phyloP scores from a whole-genome alignment of 1,139 yeast species.

The Suhomyces bokatorum region DNA sequence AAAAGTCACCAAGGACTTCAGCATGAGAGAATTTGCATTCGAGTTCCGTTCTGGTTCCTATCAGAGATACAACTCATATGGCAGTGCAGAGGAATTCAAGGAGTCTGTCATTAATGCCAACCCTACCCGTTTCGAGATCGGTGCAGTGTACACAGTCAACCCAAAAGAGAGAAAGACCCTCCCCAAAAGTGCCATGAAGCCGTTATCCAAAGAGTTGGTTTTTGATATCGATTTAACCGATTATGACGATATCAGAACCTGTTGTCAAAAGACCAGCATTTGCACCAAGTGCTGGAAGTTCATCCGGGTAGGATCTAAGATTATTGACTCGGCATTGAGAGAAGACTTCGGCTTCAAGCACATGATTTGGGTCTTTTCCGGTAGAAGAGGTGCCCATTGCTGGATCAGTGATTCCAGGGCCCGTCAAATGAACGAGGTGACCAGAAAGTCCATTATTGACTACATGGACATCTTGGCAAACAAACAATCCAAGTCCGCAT shows the following conservation, averaged over 20 bases:
- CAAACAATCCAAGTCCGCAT: conserved; percentile 35
- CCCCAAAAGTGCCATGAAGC: conserved; percentile 79
- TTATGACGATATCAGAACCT: conserved; percentile 90
- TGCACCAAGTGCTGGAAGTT: conserved; percentile 94
- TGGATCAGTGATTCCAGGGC: conserved; percentile 94
- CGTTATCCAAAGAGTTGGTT: conserved; percentile 82
- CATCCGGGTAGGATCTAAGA: conserved; percentile 80
- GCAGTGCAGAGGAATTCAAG: conserved; percentile 69
- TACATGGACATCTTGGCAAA: conserved; percentile 77
- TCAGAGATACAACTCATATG: conserved; percentile 82
- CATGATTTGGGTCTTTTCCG: conserved; percentile 93
- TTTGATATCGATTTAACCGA: conserved; percentile 98
- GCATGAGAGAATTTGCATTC: conserved; percentile 91
- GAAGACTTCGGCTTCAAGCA: conserved; percentile 91
- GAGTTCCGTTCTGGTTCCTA: conserved; percentile 85
- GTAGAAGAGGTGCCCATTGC: conserved; percentile 99
- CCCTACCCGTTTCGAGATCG: conserved; percentile 93
- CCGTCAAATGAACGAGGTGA: conserved; percentile 66
- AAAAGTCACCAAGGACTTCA: conserved; percentile 65
- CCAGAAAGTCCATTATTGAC: conserved; percentile 76
- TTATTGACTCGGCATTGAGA: conserved; percentile 67
- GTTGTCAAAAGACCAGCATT: conserved; percentile 84
- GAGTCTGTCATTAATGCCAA: conserved; percentile 67
- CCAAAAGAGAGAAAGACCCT: conserved; percentile 81
- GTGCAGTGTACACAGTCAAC: conserved; percentile 85